Evolutionary conservation across 495 filamentous ascomycete genomes (phyloP), one percentile per base, ranked within the genome.

Genomic region (Trichoderma reesei): DNA sequence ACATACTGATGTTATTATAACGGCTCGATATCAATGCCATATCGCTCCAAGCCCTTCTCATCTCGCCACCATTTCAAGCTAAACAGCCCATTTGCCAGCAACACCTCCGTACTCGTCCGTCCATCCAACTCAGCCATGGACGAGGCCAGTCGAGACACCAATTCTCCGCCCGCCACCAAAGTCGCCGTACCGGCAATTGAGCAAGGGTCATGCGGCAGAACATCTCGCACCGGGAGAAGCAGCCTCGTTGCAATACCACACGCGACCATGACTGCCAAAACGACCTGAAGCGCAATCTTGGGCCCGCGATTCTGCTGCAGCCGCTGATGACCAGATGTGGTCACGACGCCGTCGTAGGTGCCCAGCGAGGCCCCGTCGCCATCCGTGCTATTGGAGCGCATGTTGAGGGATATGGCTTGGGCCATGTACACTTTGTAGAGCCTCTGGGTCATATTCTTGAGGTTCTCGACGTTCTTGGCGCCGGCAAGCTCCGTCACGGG

Each of bases 121-220:
- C 38, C 59, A 34, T 62, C 61, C 61, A 41, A 16, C 20, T 62
- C 18, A 41, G 39, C 5, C n/a, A 13, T 39, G 11, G 34, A 36
- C 33, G 59, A 67, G 41, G 70, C 72, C 41, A 71, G 70, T 56
- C 71, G 69, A 60, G 67, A 70, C 39, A 65, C 67, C 33, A 71
- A 70, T 44, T 66, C 33, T 20, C 38, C 44, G 8, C 51, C 44
- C 1, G 68, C 65, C 13, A 63, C 46, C 26, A 41, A 34, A 20
- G 26, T 62, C 18, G 61, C 61, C 39, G 39, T 46, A 3, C 61
- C 61, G 20, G 61, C 61, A 8, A 62, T 34, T 14, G 61, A 62
- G 61, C 61, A 62, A 5, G 61, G 61, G 34, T 62, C 46, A 38
- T 62, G 39, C 41, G 61, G 61, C 37, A 62, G 20, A 6, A 62